These are phyloP conservation scores for Ilex paraguariensis DNA, from an alignment of 305 asterid genomes.

Conservation along the genomic window DNA sequence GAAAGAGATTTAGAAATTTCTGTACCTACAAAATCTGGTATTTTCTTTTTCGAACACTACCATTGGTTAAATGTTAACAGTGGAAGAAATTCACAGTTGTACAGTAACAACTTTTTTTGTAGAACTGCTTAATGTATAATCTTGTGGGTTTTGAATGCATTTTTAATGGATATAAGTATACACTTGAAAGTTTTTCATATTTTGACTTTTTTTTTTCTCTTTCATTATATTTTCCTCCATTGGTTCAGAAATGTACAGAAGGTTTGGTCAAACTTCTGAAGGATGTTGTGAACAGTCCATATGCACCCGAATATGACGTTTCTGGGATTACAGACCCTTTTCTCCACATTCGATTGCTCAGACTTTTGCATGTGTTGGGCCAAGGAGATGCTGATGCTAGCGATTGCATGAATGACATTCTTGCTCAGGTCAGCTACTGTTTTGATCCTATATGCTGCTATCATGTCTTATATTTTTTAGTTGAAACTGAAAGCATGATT, in stretches of 20 bases:
- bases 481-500: background rate
- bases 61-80: background rate
- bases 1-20: too few relatives aligned
- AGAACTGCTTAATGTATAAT: background rate
- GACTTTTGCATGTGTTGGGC: slow-evolving; percentile 74
- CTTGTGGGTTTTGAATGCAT: background rate
- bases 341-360: slow-evolving; percentile 86
- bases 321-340: slow-evolving; percentile 94
- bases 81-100: background rate
- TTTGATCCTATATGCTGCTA: background rate
- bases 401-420: slow-evolving; percentile 93
- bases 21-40: too few relatives aligned
- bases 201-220: slow-evolving; percentile 5
- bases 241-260: slow-evolving; percentile 86
- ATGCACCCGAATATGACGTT: slow-evolving; percentile 91
- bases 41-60: too few relatives aligned
- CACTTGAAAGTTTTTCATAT: slow-evolving; percentile 6
- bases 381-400: slow-evolving; percentile 95
- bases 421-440: slow-evolving; percentile 77
- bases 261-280: slow-evolving; percentile 86
- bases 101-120: background rate
- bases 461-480: slow-evolving; percentile 5
- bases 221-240: slow-evolving; percentile 17
- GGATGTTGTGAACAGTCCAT: slow-evolving; percentile 94
- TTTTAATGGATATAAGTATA: background rate